Evolutionary conservation across 495 filamentous ascomycete species (phyloP), one percentile per base, ranked within the genome.

Genomic region (Penicillium ucsense): DNA sequence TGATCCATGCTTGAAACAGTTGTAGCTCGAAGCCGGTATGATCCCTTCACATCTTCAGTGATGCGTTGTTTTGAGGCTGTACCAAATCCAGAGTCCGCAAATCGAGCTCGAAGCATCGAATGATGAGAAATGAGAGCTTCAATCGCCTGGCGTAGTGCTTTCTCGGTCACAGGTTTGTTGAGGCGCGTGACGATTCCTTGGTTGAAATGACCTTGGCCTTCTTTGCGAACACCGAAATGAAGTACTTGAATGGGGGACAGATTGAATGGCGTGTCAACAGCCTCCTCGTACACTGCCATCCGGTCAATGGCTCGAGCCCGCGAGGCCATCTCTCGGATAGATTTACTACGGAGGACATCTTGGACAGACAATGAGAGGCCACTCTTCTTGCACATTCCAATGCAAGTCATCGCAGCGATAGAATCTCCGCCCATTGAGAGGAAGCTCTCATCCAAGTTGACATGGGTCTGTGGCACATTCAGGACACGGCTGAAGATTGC

Each of bases 91-190:
- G 56, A 43, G 6, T 64, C 60, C 10, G 55, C 63, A 52, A 84
- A 86, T 5, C 84, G 76, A n/a, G 77, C 76, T 28, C 84, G 72
- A n/a, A 89, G 71, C 85, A 88, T 88, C 4, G 82, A 77, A 48
- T 89, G 85, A 5, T 79, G 78, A 1, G 61, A 66, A 9, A 86
- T 72, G 7, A 87, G 62, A 0, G 73, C 71, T 43, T 82, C 74
- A 37, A 84, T 56, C 1, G 81, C 80, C 10, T 68, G 64, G 1
- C 58, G 60, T 4, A 88, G 54, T 6, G 74, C 72, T 3, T 61
- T 49, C 8, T 75, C 57, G 8, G 73, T 62, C 31, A 81, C 61
- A 3, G 53, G 56, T 48, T 67, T 69, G 40, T 71, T 80, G 9
- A 88, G 46, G 3, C 77, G 73, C 3, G 85, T 68, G 0, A 85